Evolutionary conservation across 78 protist genomes (phyloP).

Genomic region (Pigoraptor vietnamica): DNA sequence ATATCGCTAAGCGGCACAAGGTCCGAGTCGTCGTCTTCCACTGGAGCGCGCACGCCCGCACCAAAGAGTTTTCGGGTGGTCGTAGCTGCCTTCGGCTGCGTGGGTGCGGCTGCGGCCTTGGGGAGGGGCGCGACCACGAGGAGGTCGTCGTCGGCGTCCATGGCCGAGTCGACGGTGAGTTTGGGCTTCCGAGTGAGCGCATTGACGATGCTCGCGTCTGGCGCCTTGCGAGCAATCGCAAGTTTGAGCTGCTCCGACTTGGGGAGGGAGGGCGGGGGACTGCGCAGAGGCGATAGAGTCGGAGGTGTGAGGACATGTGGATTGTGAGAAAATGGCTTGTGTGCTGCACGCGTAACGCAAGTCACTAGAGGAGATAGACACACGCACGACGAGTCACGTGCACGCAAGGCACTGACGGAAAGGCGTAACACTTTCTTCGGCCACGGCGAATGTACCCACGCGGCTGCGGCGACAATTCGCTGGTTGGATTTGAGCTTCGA

Average conservation of each 20-base stretch:
- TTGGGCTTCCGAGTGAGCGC: neutral
- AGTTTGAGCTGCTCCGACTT: neutral
- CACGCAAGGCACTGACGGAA: neutral
- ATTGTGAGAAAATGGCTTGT: neutral
- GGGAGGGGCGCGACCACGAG: neutral
- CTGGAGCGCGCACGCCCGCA: neutral
- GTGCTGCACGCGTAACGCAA: neutral
- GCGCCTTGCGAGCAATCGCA: neutral
- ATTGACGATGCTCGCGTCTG: neutral
- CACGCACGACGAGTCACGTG: neutral
- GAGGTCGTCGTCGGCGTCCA: neutral
- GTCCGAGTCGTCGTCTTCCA: neutral
- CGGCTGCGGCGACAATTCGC: neutral
- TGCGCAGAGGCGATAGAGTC: too few relatives aligned
- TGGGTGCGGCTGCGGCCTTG: neutral
- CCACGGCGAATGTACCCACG: neutral
- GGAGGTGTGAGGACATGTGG: neutral
- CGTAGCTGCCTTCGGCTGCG: neutral
- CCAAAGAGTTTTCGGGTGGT: neutral
- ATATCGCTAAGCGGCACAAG: neutral
- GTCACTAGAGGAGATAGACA: too few relatives aligned
- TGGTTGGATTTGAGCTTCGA: neutral
- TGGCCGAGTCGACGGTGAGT: neutral
- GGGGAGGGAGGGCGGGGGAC: neutral
- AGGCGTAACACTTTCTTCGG: neutral